Base-by-base conservation (phyloP, 331 rosid genomes). In the Phaseolus coccineus region DNA sequence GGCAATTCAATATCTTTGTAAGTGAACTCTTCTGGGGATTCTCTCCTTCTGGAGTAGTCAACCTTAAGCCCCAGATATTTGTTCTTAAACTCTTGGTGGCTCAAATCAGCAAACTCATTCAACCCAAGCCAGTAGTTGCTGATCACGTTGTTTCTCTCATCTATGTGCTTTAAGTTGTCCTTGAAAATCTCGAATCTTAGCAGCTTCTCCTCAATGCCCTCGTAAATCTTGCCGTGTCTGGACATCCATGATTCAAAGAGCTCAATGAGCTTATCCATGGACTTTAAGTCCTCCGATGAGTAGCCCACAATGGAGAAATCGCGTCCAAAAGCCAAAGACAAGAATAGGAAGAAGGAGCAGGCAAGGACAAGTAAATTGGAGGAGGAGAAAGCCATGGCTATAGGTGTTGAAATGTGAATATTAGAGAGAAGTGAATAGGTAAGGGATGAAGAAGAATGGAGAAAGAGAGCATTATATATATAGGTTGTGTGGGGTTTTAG, bases 61-160 rank as follows among this genome's bases (percentile, higher is more conserved):
- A 77, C 63, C 69, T 84, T 87, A 19, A 87, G 83, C 0, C 93
- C 93, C 1, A 88, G 76, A 71, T 87, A 88, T 77, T 19, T 85
- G 6, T 47, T 76, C 68, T 79, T 80, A 33, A 90, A 90, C 82
- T 90, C 96, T 44, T 90, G 86, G 62, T 88, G 91, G 63, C 80
- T 90, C 83, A 90, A 64, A 90, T 91, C 96, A 33, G 91, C 93
- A 83, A 91, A 91, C 83, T 91, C 93, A 27, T 91, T 91, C 44
- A 91, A 64, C 25, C 96, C 96, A 27, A 91, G 90, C 93, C 93
- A 89, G 66, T 86, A 91, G 83, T 85, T 89, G 30, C 51, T 89
- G 31, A 87, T 84, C 30, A 59, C 67, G 77, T 84, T 87, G 71
- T 91, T 91, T 11, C 77, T 86, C 51, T 87, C 92, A 6, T 91